These are phyloP conservation scores for Eruca vesicaria DNA, from an alignment of 441 rosid species.

Conservation along the genomic window DNA sequence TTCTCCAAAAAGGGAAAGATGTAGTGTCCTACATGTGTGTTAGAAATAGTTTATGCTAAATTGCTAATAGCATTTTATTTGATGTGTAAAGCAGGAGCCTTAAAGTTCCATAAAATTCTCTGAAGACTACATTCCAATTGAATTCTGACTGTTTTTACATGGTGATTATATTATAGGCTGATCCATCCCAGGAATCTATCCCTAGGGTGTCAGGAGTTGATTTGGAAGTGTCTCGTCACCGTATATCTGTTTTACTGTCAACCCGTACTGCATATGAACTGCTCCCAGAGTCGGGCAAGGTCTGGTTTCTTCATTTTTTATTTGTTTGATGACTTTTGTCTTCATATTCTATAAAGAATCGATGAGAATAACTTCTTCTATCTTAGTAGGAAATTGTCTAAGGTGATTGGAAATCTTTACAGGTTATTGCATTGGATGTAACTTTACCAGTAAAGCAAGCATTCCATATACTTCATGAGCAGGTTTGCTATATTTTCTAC, in stretches of 20 bases:
- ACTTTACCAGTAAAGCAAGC: constrained; percentile 83
- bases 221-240: constrained; percentile 60
- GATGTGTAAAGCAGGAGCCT: neutral
- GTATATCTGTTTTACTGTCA: constrained; percentile 59
- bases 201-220: constrained; percentile 57
- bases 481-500: constrained; percentile 49
- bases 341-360: constrained; percentile 2
- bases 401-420: constrained; percentile 11
- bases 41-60: neutral
- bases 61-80: neutral
- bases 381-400: constrained; percentile 13
- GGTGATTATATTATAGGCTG: constrained; percentile 38
- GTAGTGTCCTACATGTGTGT: neutral
- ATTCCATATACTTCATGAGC: constrained; percentile 76
- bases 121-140: neutral
- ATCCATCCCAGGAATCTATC: constrained; percentile 41
- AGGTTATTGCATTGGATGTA: constrained; percentile 79
- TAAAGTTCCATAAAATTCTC: constrained; percentile 3
- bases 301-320: constrained; percentile 41
- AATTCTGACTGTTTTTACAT: constrained; percentile 26
- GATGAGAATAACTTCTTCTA: neutral
- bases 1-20: neutral
- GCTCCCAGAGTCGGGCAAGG: constrained; percentile 91
- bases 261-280: constrained; percentile 69
- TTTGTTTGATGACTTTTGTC: constrained; percentile 19